Evolutionary conservation across 192 early-diverging fungal genomes (phyloP), one percentile per base, ranked within the genome.

Genomic region (Chytriomyces sp.): DNA sequence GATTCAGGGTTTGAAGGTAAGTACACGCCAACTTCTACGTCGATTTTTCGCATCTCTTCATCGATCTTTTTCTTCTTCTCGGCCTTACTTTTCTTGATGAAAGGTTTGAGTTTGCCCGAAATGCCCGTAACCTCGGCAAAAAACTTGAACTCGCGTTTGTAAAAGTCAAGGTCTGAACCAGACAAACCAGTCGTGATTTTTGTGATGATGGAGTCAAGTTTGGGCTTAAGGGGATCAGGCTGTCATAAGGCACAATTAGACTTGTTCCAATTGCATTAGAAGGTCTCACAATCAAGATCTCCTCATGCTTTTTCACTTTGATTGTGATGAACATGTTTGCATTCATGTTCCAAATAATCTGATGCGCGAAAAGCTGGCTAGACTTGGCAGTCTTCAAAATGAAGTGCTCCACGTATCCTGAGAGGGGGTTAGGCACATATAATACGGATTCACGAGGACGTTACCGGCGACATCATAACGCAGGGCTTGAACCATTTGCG

Each of bases 271-370:
- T 25, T 25, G 17, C 17, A 14, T 36, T 3, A 71, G 5, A 40
- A 30, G 22, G 52, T 57, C 74, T 68, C 25, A 86, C 81, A 38
- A 57, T 64, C 2, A 64, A 38, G 32, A 32, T 34, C 59, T 77
- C 61, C 61, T 75, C 61, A 63, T 75, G 68, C 49, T 78, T 75
- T 26, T 80, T 79, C 26, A 82, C 86, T 49, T 89, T 88, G 79
- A 93, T 90, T 26, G 79, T 68, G 26, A 87, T 85, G 84, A 77
- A 96, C 89, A 93, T 95, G 82, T 99, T 99, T 55, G 98, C 98
- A 44, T 98, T 92, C 98, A 99, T 99, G 79, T 99, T 99, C 98
- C 98, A 99, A 57, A 99, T 96, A 58, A 99, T 98, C 84, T 99
- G 98, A 81, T 99, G 98, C 32, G 98, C 96, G 88, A 99, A 99